Base-by-base conservation (phyloP, 257 asterid genomes). In the Thymus mandschuricus region DNA sequence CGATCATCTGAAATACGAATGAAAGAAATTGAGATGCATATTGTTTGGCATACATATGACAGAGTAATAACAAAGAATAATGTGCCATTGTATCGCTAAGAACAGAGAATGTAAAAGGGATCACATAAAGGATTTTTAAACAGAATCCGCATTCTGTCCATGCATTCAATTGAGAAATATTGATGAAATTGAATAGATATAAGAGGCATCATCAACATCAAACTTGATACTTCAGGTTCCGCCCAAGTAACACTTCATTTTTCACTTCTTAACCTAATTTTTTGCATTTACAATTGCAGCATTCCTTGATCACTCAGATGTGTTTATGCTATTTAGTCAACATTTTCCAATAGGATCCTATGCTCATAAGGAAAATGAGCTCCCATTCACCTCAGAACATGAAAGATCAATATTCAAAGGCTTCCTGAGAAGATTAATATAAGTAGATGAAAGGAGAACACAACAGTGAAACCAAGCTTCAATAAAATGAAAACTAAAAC, bases 1-100 rank as follows among this genome's bases (percentile, higher is more conserved):
- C 99, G 29, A 92, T 83, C 99, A 95, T 95, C 99, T 95, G 91
- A 31, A 67, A 63, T 59, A 68, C 27, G 41, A 56, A 60, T 3
- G 40, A 74, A 57, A 21, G 65, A 54, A 43, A 62, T 61, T 66
- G 56, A 6, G 43, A 57, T 69, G 21, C 45, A 58, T 11, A 44
- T 44, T 46, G n/a, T 56, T 73, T 55, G 60, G 48, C 44, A 15
- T 64, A 67, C 54, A 75, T 54, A 68, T 55, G 56, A 71, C 35
- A 62, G 51, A 77, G 69, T 40, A 66, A 52, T 46, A 62, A 67
- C 63, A 66, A 59, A 70, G 50, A 50, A 64, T 45, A 69, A 46
- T 57, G 61, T 60, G 48, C 55, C 55, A 50, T 40, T 10, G 13
- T 41, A 50, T 71, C 54, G 57, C 66, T 48, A 54, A 40, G 49